Evolutionary conservation across 2,329 filamentous ascomycete species (phyloP).

Genomic region (Colletotrichum euphorbiae): DNA sequence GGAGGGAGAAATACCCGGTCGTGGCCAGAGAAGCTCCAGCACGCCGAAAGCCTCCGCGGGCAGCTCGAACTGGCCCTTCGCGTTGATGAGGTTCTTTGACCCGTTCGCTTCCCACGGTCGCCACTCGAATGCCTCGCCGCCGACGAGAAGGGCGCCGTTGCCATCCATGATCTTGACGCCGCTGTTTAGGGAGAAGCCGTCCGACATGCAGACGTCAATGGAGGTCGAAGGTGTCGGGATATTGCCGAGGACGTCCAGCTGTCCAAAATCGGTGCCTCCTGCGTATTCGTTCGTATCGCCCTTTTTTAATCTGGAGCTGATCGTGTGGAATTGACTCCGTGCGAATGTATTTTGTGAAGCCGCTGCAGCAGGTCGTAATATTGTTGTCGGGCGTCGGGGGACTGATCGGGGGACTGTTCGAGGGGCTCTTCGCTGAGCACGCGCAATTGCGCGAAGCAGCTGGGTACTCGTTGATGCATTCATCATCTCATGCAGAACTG

Average conservation of each 20-base stretch:
- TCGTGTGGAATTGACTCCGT: constrained; percentile 28
- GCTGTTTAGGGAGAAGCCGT: constrained; percentile 90
- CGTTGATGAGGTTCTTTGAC: constrained; percentile 69
- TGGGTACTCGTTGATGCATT: constrained; percentile 13
- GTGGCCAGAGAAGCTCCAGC: constrained; percentile 83
- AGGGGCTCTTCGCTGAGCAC: constrained; percentile 24
- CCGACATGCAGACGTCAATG: constrained; percentile 82
- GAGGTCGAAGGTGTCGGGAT: constrained; percentile 82
- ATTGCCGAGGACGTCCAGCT: constrained; percentile 82
- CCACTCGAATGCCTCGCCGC: constrained; percentile 91
- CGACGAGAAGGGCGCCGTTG: constrained; percentile 81
- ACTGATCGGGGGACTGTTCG: background rate
- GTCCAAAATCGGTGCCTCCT: constrained; percentile 72
- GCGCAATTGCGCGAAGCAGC: constrained; percentile 32
- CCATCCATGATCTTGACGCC: constrained; percentile 77
- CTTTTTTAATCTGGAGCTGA: background rate
- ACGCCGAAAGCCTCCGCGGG: constrained; percentile 77
- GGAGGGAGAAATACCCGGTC: constrained; percentile 75
- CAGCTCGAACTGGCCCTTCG: constrained; percentile 85
- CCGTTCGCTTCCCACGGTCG: constrained; percentile 76
- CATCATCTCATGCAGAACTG: background rate
- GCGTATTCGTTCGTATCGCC: constrained; percentile 29
- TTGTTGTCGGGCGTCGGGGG: background rate
- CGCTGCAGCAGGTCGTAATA: constrained; percentile 4
- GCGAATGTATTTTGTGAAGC: background rate